Conservation (phyloP, 2,329 filamentous ascomycete species). For the Fusarium buxicola region DNA sequence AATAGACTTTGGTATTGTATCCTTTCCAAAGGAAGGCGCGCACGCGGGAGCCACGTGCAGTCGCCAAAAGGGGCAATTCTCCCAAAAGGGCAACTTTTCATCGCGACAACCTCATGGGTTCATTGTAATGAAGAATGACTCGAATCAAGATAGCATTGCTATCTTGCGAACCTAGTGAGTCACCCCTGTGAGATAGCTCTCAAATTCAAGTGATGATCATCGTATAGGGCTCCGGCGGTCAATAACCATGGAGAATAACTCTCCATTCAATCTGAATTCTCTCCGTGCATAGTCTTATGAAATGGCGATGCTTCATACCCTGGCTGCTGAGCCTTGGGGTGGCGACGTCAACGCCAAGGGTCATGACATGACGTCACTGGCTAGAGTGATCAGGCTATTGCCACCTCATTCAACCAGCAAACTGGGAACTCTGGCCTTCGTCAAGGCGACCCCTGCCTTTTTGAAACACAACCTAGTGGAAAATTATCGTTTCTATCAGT, state of each 20-base stretch:
- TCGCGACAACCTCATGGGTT: not conserved
- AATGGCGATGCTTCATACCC: not conserved
- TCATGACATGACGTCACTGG: slow-evolving; percentile 28
- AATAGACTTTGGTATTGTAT: not conserved
- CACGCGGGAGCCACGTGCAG: not conserved
- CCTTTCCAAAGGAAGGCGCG: not conserved
- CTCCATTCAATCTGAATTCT: not conserved
- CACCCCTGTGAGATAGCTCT: too few relatives aligned
- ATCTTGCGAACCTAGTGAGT: too few relatives aligned
- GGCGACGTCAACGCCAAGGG: not conserved
- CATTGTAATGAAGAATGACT: not conserved
- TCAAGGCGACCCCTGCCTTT: slow-evolving; percentile 30
- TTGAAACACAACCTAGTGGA: slow-evolving; percentile 16
- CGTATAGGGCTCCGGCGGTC: not conserved
- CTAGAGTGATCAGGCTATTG: slow-evolving; percentile 9
- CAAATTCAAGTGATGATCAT: too few relatives aligned
- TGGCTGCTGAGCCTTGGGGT: slow-evolving; percentile 29
- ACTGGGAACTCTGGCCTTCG: not conserved
- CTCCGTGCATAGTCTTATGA: not conserved
- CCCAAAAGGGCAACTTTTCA: not conserved
- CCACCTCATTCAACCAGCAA: slow-evolving; percentile 23
- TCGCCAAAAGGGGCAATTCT: not conserved
- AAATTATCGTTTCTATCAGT: slow-evolving; percentile 12
- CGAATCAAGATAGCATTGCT: too few relatives aligned
- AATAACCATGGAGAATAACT: not conserved